Evolutionary conservation across 805 yeast species (phyloP), one percentile per base, ranked within the genome.

Genomic region (Metschnikowia kunwiensis): DNA sequence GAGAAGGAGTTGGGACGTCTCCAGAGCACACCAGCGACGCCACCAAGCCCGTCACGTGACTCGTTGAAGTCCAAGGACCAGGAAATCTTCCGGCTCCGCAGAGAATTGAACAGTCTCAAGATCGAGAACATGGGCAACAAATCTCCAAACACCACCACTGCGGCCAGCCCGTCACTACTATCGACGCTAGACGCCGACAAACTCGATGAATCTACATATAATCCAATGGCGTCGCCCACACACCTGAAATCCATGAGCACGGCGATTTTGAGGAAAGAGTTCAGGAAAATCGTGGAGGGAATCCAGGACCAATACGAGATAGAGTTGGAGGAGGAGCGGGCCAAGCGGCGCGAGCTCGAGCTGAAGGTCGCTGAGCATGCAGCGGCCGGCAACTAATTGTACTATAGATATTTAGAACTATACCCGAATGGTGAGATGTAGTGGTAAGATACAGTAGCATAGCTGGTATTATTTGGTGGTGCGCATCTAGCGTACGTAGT

Each of bases 231-330:
- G 33, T 22, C 34, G 11, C 49, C 27, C 51, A 61, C 41, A 61
- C 34, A 40, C n/a, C 29, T 27, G 30, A 40, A 40, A 7, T 34
- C 49, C 16, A 60, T 51, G 48, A 65, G 71, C 44, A 75, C 75
- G 24, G 73, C 80, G 0, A 78, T 82, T 3, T 61, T 83, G 57
- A 65, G 86, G 38, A 69, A 75, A 43, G 88, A 83, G 56, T 83
- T 82, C 61, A 82, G 76, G 57, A 80, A 77, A 48, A 61, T 82
- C 32, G 78, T 82, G 4, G 61, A 70, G 15, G 79, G 77, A 25
- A 74, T 82, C 39, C 85, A 80, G 43, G 74, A 70, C 30, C 77
- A 70, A 38, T 77, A 80, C 49, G 86, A 80, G 46, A 51, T 62
- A 8, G 84, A 81, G 44, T 55, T 83, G 29, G 65, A 68, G 24